A percentile compares a stretch with the other conserved stretches of the same genome.
Evolutionary conservation across 352 stramenopile genomes (phyloP).

Genomic region (Phytophthora litchii): DNA sequence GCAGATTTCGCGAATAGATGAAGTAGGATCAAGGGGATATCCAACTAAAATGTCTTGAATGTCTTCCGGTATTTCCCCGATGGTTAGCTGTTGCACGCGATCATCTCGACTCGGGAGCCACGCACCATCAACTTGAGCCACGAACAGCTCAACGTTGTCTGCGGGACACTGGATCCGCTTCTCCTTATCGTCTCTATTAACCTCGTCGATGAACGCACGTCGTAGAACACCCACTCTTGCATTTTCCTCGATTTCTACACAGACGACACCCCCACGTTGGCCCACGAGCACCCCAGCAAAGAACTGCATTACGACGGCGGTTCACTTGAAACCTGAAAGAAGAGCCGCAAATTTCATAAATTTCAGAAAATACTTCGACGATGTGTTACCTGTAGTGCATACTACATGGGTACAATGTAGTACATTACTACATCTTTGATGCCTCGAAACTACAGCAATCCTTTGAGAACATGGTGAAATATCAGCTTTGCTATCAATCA

Average conservation of each 20-base stretch:
- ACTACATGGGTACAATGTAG: no score
- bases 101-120: background rate
- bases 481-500: no score
- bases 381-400: no score
- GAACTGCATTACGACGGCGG: background rate
- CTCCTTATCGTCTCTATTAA: background rate
- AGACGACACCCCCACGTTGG: background rate
- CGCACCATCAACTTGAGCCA: background rate
- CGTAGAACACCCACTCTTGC: background rate
- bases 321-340: no score
- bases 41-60: background rate
- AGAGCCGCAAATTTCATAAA: no score
- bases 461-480: no score
- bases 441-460: no score
- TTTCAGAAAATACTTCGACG: no score
- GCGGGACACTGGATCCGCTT: background rate
- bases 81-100: background rate
- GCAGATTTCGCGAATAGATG: background rate
- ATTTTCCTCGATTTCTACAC: background rate
- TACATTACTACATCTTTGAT: no score
- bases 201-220: background rate
- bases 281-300: background rate
- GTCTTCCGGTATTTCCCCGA: background rate
- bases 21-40: background rate
- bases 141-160: background rate